A percentile compares a stretch with the other conserved stretches of the same genome.
phyloP scores from a whole-genome alignment of 2,329 filamentous ascomycete species.

The Trichophyton simii region DNA sequence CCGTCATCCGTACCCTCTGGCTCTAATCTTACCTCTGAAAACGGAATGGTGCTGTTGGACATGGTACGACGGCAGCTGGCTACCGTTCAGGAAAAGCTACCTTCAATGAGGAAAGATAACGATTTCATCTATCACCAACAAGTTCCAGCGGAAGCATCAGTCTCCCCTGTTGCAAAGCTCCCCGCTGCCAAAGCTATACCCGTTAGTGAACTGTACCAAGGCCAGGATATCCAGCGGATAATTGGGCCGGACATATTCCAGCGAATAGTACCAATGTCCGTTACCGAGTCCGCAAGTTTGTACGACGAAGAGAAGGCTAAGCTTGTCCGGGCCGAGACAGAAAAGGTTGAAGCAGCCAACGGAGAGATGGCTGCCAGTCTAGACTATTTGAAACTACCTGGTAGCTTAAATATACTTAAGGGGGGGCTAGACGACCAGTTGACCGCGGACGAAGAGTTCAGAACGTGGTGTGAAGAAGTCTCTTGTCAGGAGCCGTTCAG shows the following conservation, averaged over 20 bases:
- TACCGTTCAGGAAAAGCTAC: conserved; percentile 67
- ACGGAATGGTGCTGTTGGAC: conserved; percentile 59
- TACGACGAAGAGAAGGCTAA: conserved; percentile 99
- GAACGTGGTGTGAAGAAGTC: conserved; percentile 86
- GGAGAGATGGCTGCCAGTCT: conserved; percentile 91
- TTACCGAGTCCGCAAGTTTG: conserved; percentile 90
- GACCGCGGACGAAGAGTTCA: conserved; percentile 78
- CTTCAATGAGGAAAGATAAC: conserved; percentile 74
- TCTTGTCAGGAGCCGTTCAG: conserved; percentile 71
- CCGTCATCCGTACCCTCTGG: conserved; percentile 65
- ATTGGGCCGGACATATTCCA: conserved; percentile 95
- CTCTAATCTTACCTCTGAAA: conserved; percentile 73
- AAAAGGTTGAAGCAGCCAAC: conserved; percentile 83
- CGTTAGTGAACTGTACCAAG: conserved; percentile 89
- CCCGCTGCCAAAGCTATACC: conserved; percentile 95
- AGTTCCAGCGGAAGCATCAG: conserved; percentile 70
- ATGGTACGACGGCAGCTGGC: conserved; percentile 71
- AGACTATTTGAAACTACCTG: conserved; percentile 83
- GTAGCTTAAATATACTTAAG: conserved; percentile 80
- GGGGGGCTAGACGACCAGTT: conserved; percentile 46
- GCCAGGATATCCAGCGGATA: conserved; percentile 92
- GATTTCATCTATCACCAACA: conserved; percentile 97
- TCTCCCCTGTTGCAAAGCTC: conserved; percentile 74
- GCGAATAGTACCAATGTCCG: conserved; percentile 88
- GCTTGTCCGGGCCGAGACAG: conserved; percentile 80